phyloP scores from a whole-genome alignment of 2,329 filamentous ascomycete genomes.

The Elsinoe batatas region DNA sequence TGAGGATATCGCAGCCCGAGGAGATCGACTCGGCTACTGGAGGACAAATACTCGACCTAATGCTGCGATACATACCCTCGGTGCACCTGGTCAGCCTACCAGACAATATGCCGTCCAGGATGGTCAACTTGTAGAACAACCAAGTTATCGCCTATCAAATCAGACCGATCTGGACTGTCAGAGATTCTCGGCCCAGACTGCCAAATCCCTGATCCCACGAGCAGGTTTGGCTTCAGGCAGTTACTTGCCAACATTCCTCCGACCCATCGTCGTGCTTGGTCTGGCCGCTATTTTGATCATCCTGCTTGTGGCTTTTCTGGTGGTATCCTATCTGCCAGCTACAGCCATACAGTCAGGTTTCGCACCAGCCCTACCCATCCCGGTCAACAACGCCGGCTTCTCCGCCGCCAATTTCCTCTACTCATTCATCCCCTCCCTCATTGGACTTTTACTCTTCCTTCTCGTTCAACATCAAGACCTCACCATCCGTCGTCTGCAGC shows the following conservation, averaged over 20 bases:
- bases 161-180: constrained; percentile 25
- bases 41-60: constrained; percentile 53
- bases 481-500: constrained; percentile 54
- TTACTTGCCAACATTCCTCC: constrained; percentile 9
- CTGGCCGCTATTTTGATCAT: constrained; percentile 58
- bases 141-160: constrained; percentile 19
- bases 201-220: constrained; percentile 41
- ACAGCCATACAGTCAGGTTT: constrained; percentile 60
- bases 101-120: constrained; percentile 42
- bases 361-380: constrained; percentile 52
- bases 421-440: constrained; percentile 59
- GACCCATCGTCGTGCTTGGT: constrained; percentile 54
- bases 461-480: constrained; percentile 58
- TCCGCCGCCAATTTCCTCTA: constrained; percentile 84
- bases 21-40: constrained; percentile 81
- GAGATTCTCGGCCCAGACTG: constrained; percentile 8
- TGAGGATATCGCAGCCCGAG: constrained; percentile 46
- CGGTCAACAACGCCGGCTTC: constrained; percentile 47
- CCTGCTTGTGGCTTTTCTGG: constrained; percentile 60
- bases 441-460: constrained; percentile 59
- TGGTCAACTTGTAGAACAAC: constrained; percentile 40
- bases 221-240: constrained; percentile 42
- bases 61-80: constrained; percentile 70
- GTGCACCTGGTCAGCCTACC: constrained; percentile 48
- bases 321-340: constrained; percentile 65